Conservation (phyloP, 78 protist genomes). For the Dictyostelium intermedium region DNA sequence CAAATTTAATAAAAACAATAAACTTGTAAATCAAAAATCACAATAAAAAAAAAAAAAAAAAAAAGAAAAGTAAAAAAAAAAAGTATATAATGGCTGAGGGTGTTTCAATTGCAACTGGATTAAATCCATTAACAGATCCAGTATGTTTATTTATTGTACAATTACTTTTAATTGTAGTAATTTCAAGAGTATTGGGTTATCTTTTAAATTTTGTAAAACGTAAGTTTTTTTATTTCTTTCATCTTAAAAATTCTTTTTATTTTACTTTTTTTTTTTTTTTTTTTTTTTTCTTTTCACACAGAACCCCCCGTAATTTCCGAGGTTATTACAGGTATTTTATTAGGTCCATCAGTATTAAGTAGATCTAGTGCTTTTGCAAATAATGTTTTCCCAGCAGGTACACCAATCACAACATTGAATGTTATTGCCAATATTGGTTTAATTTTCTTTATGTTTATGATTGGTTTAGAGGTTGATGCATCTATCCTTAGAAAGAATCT, state of each 20-base stretch:
- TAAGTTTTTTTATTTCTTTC: background rate
- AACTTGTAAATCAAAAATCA: background rate
- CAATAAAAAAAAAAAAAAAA: too few species aligned
- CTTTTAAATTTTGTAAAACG: conserved; percentile 28
- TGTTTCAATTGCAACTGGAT: conserved; percentile 41
- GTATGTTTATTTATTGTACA: conserved; percentile 66
- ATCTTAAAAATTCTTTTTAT: too few species aligned
- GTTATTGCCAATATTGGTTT: conserved; percentile 84
- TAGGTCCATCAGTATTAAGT: conserved; percentile 77
- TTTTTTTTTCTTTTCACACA: background rate
- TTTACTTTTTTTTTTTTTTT: background rate
- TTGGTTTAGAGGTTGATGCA: conserved; percentile 83
- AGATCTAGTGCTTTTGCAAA: background rate
- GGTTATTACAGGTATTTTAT: conserved; percentile 77
- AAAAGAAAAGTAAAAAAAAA: background rate
- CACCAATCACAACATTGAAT: background rate
- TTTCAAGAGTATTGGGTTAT: conserved; percentile 35
- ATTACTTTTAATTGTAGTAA: conserved; percentile 56
- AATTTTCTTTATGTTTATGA: conserved; percentile 83
- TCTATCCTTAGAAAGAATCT: conserved; percentile 59
- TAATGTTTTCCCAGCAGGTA: conserved; percentile 9
- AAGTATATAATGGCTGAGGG: background rate
- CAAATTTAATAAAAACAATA: too few species aligned
- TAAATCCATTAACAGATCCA: conserved; percentile 59
- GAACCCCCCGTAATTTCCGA: conserved; percentile 80